phyloP scores from a whole-genome alignment of 768 basidiomycete species.

The Butyriboletus loyo region DNA sequence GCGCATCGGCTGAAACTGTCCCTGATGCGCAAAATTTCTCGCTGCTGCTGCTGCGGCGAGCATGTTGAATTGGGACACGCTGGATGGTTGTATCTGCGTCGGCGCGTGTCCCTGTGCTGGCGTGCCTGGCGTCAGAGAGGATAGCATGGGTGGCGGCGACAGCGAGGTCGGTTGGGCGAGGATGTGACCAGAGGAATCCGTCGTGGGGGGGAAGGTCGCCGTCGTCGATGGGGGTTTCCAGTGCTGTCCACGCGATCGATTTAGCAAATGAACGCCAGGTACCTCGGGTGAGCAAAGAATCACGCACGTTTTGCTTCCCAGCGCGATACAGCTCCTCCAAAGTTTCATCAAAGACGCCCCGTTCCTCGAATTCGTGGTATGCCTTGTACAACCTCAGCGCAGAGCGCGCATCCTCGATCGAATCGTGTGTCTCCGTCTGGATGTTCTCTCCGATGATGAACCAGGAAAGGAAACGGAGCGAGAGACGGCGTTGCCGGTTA shows the following conservation, averaged over 20 bases:
- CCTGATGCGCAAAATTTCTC: conserved; percentile 22
- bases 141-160: conserved; percentile 5
- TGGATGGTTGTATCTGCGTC: conserved; percentile 3
- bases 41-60: conserved; percentile 23
- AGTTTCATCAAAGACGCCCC: conserved; percentile 79
- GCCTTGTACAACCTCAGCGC: conserved; percentile 84
- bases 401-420: conserved; percentile 94
- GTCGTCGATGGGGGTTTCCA: conserved; percentile 51
- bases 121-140: not conserved
- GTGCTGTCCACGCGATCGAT: conserved; percentile 34
- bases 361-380: conserved; percentile 71
- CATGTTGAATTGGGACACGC: conserved; percentile 28
- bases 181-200: not conserved
- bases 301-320: conserved; percentile 69
- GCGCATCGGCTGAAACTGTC: conserved; percentile 21
- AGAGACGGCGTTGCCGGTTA: conserved; percentile 80
- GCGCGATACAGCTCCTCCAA: conserved; percentile 82
- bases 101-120: not conserved
- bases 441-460: conserved; percentile 90
- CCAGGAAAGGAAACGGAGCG: conserved; percentile 92
- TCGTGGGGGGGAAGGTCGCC: not conserved
- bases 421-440: conserved; percentile 93
- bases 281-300: not conserved
- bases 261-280: not conserved
- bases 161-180: not conserved